These are phyloP conservation scores for Dovyalis caffra DNA, from an alignment of 345 rosid genomes.

Conservation along the genomic window DNA sequence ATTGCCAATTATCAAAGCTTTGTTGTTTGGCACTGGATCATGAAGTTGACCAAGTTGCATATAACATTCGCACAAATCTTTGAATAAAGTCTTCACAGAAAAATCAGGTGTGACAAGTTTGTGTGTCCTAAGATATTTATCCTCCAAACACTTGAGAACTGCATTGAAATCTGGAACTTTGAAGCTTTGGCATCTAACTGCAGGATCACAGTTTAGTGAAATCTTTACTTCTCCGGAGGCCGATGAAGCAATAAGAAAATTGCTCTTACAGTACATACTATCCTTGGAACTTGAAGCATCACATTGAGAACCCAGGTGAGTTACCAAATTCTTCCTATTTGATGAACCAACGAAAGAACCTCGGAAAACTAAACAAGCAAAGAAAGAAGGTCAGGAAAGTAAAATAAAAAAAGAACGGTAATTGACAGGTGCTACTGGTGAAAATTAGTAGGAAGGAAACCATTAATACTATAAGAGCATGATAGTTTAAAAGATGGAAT, in stretches of 20 bases:
- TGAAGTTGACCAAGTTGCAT: constrained; percentile 10
- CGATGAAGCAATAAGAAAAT: constrained; percentile 24
- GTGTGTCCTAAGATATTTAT: constrained; percentile 15
- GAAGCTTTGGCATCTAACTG: constrained; percentile 9
- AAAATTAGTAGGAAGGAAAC: not conserved
- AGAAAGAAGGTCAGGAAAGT: not conserved
- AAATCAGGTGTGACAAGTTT: constrained; percentile 16
- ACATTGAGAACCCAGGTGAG: constrained; percentile 5
- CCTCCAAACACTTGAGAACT: constrained; percentile 27
- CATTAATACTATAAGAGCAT: not conserved
- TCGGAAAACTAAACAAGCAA: constrained; percentile 5
- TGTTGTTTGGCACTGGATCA: too few relatives aligned
- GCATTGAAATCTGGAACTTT: constrained; percentile 16
- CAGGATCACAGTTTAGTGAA: constrained; percentile 13
- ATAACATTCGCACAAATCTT: constrained; percentile 29
- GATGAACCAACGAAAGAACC: not conserved
- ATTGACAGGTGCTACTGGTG: not conserved
- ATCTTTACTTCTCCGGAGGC: constrained; percentile 27
- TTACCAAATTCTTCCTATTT: constrained; percentile 2
- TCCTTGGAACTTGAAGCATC: constrained; percentile 15
- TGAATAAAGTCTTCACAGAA: constrained; percentile 23
- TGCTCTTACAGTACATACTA: constrained; percentile 1
- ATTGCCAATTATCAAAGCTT: not conserved
- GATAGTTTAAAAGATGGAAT: not conserved
- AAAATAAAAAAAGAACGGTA: not conserved